Conservation (phyloP, 164 flowering plant genomes). For the Magnolia changhungtana region DNA sequence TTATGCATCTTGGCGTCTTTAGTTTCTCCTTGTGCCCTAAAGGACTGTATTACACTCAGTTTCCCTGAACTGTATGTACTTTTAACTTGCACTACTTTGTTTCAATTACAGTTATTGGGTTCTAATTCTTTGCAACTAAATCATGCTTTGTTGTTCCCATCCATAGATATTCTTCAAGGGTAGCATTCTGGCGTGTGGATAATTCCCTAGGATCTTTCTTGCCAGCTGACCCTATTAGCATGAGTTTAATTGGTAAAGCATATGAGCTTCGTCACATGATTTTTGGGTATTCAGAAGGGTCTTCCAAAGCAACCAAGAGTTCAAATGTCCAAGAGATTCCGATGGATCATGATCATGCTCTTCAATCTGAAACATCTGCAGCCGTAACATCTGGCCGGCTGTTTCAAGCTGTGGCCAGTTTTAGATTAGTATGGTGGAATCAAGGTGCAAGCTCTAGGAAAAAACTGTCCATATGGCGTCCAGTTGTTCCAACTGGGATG, state of each 20-base stretch:
- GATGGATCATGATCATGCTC: slow-evolving; percentile 19
- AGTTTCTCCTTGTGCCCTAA: slow-evolving; percentile 73
- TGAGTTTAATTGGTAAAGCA: slow-evolving; percentile 42
- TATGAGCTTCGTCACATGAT: slow-evolving; percentile 70
- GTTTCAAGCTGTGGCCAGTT: slow-evolving; percentile 77
- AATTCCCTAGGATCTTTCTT: slow-evolving; percentile 89
- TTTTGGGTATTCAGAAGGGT: slow-evolving; percentile 41
- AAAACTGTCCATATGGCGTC: slow-evolving; percentile 94
- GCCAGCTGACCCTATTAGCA: slow-evolving; percentile 58
- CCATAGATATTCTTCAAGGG: slow-evolving; percentile 41
- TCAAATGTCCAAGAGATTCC: slow-evolving; percentile 25
- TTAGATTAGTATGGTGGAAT: slow-evolving; percentile 90
- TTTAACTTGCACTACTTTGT: background rate
- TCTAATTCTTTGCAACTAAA: background rate
- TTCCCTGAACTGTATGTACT: slow-evolving; percentile 44
- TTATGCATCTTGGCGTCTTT: slow-evolving; percentile 73
- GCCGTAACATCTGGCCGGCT: slow-evolving; percentile 41
- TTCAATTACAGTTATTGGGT: background rate
- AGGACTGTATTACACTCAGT: slow-evolving; percentile 68
- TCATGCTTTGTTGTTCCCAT: slow-evolving; percentile 4
- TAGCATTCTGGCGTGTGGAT: slow-evolving; percentile 93
- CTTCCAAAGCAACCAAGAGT: slow-evolving; percentile 26
- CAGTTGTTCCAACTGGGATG: slow-evolving; percentile 69
- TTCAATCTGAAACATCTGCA: slow-evolving; percentile 37
- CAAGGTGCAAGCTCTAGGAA: slow-evolving; percentile 70